These are phyloP conservation scores for Ustilago curta DNA, from an alignment of 1,284 basidiomycete species.

Conservation along the genomic window DNA sequence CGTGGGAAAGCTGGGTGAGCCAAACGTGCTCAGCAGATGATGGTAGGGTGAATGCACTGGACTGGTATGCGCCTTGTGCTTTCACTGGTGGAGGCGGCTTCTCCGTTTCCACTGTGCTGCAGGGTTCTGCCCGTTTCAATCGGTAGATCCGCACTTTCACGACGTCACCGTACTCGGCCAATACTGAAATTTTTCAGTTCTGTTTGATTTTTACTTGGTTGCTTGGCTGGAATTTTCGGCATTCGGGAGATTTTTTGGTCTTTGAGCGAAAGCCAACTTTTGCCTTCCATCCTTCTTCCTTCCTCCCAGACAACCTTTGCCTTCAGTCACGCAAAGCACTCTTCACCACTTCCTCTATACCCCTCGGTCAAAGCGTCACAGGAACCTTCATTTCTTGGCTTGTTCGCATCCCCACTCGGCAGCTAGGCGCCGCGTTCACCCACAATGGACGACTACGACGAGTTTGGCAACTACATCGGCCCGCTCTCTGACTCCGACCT, in stretches of 20 bases:
- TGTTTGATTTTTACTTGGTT: constrained; percentile 17
- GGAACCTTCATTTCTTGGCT: background rate
- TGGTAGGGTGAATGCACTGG: background rate
- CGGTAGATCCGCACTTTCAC: constrained; percentile 11
- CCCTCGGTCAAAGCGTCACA: background rate
- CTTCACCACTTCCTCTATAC: constrained; percentile 22
- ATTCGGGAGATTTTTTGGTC: constrained; percentile 22
- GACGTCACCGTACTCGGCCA: constrained; percentile 25
- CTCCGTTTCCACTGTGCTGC: constrained; percentile 1
- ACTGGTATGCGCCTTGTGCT: constrained; percentile 1
- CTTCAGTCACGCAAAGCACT: background rate
- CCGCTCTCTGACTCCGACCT: constrained; percentile 65
- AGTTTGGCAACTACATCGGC: constrained; percentile 69
- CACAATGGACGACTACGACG: constrained; percentile 68
- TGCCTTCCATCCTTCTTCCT: constrained; percentile 14
- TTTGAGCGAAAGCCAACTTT: constrained; percentile 2
- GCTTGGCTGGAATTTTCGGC: constrained; percentile 8
- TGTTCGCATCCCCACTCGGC: background rate
- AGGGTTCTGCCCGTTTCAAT: constrained; percentile 11
- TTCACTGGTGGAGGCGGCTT: constrained; percentile 11
- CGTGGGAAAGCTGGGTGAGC: background rate
- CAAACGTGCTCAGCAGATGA: constrained; percentile 1
- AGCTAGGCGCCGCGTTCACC: background rate
- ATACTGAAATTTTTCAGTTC: constrained; percentile 8
- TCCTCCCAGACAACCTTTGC: background rate